Conservation (phyloP, 2,329 filamentous ascomycete species). For the Amauroascus niger region DNA sequence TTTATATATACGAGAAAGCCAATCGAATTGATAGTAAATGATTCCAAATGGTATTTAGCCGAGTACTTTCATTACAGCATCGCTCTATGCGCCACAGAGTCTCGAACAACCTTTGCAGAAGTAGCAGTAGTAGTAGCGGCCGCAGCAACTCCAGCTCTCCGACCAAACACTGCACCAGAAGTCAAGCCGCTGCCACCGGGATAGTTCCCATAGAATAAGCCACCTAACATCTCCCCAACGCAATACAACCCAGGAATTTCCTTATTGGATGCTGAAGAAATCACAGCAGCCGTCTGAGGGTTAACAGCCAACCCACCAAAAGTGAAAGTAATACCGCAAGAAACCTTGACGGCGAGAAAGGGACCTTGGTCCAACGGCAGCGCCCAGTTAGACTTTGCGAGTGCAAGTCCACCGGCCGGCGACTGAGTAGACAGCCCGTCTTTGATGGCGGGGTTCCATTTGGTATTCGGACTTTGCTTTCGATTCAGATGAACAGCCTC, state of each 20-base stretch:
- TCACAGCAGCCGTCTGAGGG: slow-evolving; percentile 45
- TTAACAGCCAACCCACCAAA: slow-evolving; percentile 55
- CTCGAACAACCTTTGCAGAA: slow-evolving; percentile 9
- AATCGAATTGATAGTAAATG: not conserved
- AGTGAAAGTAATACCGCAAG: slow-evolving; percentile 58
- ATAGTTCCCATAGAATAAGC: slow-evolving; percentile 55
- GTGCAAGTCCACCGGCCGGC: slow-evolving; percentile 30
- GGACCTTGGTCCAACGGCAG: slow-evolving; percentile 48
- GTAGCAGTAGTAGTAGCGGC: slow-evolving; percentile 20
- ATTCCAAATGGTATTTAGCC: not conserved
- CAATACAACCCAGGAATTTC: slow-evolving; percentile 51
- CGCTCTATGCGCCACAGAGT: not conserved
- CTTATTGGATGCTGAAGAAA: slow-evolving; percentile 38
- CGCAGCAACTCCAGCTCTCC: slow-evolving; percentile 35
- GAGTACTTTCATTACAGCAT: not conserved
- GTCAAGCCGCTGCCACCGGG: slow-evolving; percentile 55
- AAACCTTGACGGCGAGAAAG: slow-evolving; percentile 55
- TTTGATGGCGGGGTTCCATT: slow-evolving; percentile 52
- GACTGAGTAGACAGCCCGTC: slow-evolving; percentile 56
- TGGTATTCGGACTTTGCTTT: slow-evolving; percentile 36
- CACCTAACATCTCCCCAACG: slow-evolving; percentile 57
- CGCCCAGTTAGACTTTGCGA: slow-evolving; percentile 60
- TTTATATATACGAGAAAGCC: not conserved
- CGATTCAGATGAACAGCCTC: slow-evolving; percentile 43
- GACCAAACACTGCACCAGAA: slow-evolving; percentile 47